Conservation (phyloP, 2,329 filamentous ascomycete genomes). For the Chaetomium strumarium region DNA sequence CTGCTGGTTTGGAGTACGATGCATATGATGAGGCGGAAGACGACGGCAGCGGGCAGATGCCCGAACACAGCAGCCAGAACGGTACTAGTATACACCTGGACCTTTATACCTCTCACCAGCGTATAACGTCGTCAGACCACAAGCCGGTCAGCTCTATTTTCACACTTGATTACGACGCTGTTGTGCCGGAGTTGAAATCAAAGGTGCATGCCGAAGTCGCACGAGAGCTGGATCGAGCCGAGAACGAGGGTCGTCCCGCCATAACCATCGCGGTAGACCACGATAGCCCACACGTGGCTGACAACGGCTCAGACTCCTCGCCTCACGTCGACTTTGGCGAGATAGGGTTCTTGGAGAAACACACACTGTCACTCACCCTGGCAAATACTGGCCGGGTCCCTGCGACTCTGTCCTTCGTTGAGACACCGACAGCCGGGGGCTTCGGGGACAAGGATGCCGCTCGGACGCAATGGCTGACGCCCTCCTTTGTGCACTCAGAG, state of each 20-base stretch:
- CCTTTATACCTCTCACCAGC: conserved; percentile 81
- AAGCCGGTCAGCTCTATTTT: conserved; percentile 86
- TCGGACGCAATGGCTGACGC: conserved; percentile 62
- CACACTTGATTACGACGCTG: conserved; percentile 76
- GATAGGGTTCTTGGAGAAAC: conserved; percentile 61
- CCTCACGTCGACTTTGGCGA: conserved; percentile 66
- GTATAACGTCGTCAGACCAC: conserved; percentile 88
- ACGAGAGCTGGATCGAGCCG: conserved; percentile 78
- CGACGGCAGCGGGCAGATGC: conserved; percentile 42
- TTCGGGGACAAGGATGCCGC: conserved; percentile 25
- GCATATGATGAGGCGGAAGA: conserved; percentile 53
- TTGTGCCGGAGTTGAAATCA: conserved; percentile 78
- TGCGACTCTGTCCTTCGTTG: conserved; percentile 74
- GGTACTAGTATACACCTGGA: conserved; percentile 51
- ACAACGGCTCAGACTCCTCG: conserved; percentile 37
- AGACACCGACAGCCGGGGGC: conserved; percentile 53
- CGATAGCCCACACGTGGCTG: conserved; percentile 33
- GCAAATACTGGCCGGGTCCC: conserved; percentile 85
- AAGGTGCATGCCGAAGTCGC: conserved; percentile 82
- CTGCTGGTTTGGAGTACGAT: conserved; percentile 53
- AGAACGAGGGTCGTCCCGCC: conserved; percentile 81
- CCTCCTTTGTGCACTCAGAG: conserved; percentile 55
- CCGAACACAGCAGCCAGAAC: conserved; percentile 54
- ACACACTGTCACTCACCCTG: conserved; percentile 67
- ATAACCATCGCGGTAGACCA: conserved; percentile 77